Evolutionary conservation across 441 rosid species (phyloP).

Genomic region (Hura crepitans): DNA sequence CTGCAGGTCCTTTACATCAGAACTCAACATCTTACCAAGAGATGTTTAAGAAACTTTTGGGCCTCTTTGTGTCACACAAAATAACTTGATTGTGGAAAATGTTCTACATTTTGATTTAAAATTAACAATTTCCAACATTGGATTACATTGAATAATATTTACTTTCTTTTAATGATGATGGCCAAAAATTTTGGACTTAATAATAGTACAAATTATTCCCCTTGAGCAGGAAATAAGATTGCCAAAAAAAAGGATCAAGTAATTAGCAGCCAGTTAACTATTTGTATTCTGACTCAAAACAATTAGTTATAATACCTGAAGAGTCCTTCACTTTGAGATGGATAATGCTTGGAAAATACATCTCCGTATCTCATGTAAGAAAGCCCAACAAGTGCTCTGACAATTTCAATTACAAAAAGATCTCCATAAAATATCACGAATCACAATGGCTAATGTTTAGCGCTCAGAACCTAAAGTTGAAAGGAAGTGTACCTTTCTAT

Average conservation of each 20-base stretch:
- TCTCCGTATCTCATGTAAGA: conserved; percentile 97
- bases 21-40: background rate
- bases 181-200: background rate
- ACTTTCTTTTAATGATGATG: background rate
- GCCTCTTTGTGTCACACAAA: background rate
- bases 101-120: background rate
- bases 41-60: background rate
- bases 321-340: conserved; percentile 69
- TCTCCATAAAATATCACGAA: background rate
- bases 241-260: background rate
- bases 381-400: conserved; percentile 67
- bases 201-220: too few relatives aligned
- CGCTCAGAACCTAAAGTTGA: conserved; percentile 20
- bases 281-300: background rate
- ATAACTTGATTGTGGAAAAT: background rate
- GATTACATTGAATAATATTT: background rate
- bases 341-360: conserved; percentile 80
- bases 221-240: background rate
- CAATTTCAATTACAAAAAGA: conserved; percentile 26
- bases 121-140: background rate
- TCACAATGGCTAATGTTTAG: conserved; percentile 4
- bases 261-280: background rate
- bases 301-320: conserved; percentile 51
- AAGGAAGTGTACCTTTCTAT: conserved; percentile 69
- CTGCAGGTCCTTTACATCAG: background rate